Evolutionary conservation across 2,329 filamentous ascomycete species (phyloP), one percentile per base, ranked within the genome.

Genomic region (Aspergillus viridinutans): DNA sequence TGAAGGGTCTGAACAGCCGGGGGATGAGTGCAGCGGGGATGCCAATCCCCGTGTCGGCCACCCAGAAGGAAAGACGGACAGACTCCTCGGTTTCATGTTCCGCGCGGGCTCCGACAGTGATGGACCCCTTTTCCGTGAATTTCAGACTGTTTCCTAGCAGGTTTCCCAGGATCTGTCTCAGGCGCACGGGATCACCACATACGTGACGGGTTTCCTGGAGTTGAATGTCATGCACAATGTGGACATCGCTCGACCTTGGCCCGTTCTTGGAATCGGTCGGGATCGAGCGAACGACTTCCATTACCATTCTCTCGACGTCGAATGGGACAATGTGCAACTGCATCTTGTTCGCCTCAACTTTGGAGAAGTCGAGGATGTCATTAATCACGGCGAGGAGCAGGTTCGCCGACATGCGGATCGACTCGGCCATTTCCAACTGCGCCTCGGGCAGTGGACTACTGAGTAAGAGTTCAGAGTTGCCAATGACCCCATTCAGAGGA

Each of bases 131-230:
- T 57, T 92, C 89, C 0, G 92, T 97, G 69, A 97, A 97, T 70
- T 97, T 97, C 73, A 96, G 88, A 68, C 90, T 93, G 76, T 97
- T 97, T 60, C 89, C 90, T 47, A 97, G 89, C 26, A 97, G 82
- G 67, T 97, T 97, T 76, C 78, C 78, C 62, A 78, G 78, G 28
- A 96, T 92, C 67, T 96, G 92, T 49, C 92, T 85, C 32, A 96
- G 80, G 38, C 91, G 83, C 10, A 91, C 90, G 6, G 91, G 90
- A 66, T 96, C 92, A 96, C 90, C 49, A 92, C 70, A 28, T 4
- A 35, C 32, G 5, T 35, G 4, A 17, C 32, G 32, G 12, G 32
- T 35, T 17, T 35, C 32, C 32, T 35, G 32, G 32, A 35, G 32
- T 3, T 35, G 32, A 35, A 35, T 35, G 32, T 35, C 32, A 4